A percentile compares a stretch with the other conserved stretches of the same genome.
Conservation (phyloP, 2,329 filamentous ascomycete species). For the Taxawa tesnikishii region DNA sequence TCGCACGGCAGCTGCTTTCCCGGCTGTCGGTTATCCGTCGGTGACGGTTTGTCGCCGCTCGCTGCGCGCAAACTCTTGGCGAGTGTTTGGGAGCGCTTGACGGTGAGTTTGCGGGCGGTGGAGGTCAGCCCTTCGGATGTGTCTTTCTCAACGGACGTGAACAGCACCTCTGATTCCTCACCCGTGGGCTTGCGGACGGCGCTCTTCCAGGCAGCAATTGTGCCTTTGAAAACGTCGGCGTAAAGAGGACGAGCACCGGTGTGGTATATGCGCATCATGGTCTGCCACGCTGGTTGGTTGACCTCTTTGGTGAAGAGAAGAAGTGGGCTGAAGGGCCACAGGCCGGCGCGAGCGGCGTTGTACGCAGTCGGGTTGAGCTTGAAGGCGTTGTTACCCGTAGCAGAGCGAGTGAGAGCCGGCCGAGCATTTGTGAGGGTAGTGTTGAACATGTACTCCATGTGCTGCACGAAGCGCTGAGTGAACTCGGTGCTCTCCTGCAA, state of each 20-base stretch:
- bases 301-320: constrained; percentile 82
- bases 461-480: constrained; percentile 65
- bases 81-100: constrained; percentile 83
- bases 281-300: constrained; percentile 70
- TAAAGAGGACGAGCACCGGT: constrained; percentile 65
- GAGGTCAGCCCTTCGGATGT: constrained; percentile 48
- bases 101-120: constrained; percentile 78
- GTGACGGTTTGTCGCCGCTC: constrained; percentile 45
- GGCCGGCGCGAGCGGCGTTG: constrained; percentile 54
- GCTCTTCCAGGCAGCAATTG: constrained; percentile 58
- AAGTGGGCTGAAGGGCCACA: constrained; percentile 83
- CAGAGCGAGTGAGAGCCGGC: constrained; percentile 18
- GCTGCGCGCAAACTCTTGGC: constrained; percentile 61
- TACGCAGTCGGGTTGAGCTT: constrained; percentile 61
- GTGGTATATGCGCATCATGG: constrained; percentile 69
- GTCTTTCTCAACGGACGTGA: constrained; percentile 82
- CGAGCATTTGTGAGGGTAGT: constrained; percentile 50
- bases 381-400: constrained; percentile 24
- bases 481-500: constrained; percentile 63
- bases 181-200: constrained; percentile 17
- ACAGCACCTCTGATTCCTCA: constrained; percentile 47
- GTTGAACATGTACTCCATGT: constrained; percentile 72
- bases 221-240: constrained; percentile 68
- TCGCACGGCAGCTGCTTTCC: constrained; percentile 65
- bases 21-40: constrained; percentile 34